Percentiles rank a stretch among this genome's conserved stretches.
phyloP scores from a whole-genome alignment of 192 early-diverging fungal species.

The Dimargaris verticillata region DNA sequence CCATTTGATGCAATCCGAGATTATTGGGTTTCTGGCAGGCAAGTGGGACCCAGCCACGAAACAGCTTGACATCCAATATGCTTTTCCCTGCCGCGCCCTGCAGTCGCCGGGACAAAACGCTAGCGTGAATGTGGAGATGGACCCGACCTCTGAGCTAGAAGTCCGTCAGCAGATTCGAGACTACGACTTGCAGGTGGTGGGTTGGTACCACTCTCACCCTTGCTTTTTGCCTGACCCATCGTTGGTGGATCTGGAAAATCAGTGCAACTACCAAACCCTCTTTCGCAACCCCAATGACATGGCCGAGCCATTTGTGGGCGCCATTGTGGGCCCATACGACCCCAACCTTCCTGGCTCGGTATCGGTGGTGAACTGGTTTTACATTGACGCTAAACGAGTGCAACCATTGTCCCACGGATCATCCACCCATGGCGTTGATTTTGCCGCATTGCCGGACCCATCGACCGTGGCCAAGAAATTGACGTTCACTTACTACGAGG shows the following conservation, averaged over 20 bases:
- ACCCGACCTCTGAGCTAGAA: conserved; percentile 60
- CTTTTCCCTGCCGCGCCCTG: conserved; percentile 61
- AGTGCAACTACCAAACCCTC: conserved; percentile 65
- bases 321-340: conserved; percentile 80
- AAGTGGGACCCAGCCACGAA: conserved; percentile 35
- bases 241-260: conserved; percentile 78
- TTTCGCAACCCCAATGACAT: conserved; percentile 42
- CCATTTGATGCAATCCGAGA: conserved; percentile 73
- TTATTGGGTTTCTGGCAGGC: conserved; percentile 81
- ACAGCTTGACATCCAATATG: conserved; percentile 43
- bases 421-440: neutral
- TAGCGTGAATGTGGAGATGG: conserved; percentile 77
- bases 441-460: conserved; percentile 2
- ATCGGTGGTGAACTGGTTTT: conserved; percentile 81
- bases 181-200: conserved; percentile 59
- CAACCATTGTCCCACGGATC: neutral
- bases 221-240: conserved; percentile 77
- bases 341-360: conserved; percentile 52
- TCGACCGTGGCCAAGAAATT: conserved; percentile 2
- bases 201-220: conserved; percentile 93
- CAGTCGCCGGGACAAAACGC: conserved; percentile 44
- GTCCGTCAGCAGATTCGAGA: conserved; percentile 56
- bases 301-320: conserved; percentile 71
- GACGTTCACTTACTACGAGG: neutral
- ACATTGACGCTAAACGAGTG: conserved; percentile 21